phyloP scores from a whole-genome alignment of 495 filamentous ascomycete species.

The Aspergillus bertholletiae region DNA sequence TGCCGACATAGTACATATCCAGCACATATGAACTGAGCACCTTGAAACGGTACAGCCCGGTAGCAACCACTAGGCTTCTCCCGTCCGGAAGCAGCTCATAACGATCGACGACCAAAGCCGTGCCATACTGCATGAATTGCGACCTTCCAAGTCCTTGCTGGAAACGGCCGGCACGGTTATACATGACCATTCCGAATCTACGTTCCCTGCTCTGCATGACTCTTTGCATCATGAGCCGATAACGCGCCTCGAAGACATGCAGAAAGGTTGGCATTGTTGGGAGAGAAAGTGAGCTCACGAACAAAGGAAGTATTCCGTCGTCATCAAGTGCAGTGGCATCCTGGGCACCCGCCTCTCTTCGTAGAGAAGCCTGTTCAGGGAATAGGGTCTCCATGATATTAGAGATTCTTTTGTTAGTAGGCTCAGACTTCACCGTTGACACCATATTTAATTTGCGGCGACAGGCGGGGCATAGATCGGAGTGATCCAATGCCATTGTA shows the following conservation, averaged over 20 bases:
- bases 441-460: conserved; percentile 63
- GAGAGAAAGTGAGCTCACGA: conserved; percentile 77
- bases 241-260: conserved; percentile 88
- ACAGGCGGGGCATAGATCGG: conserved; percentile 74
- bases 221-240: conserved; percentile 82
- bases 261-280: conserved; percentile 81
- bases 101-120: conserved; percentile 68
- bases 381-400: conserved; percentile 61
- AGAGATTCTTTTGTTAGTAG: conserved; percentile 59
- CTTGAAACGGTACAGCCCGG: conserved; percentile 71
- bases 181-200: conserved; percentile 82
- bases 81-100: conserved; percentile 74
- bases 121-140: conserved; percentile 72
- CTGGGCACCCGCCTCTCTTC: conserved; percentile 50
- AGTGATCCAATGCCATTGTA: conserved; percentile 68
- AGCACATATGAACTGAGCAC: conserved; percentile 57
- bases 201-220: conserved; percentile 63
- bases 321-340: conserved; percentile 45
- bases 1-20: conserved; percentile 76
- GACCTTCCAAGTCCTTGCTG: conserved; percentile 57
- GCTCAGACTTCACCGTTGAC: conserved; percentile 47
- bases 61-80: conserved; percentile 72
- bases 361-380: conserved; percentile 57
- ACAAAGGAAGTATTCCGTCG: conserved; percentile 66
- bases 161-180: conserved; percentile 50